phyloP scores from a whole-genome alignment of 305 asterid species.

The Fraxinus albicans region DNA sequence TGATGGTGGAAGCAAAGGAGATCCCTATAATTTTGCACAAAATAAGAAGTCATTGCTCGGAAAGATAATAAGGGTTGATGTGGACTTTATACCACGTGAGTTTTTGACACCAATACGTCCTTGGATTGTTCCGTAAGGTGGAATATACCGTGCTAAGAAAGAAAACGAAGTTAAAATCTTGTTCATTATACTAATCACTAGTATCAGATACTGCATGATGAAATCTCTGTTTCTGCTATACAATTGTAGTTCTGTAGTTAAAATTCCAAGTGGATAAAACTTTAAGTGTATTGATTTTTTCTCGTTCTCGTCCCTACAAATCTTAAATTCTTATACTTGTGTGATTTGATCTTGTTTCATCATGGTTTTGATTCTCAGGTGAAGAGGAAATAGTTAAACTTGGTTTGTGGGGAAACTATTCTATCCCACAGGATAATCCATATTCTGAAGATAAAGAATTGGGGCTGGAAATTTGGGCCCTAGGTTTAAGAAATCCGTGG shows the following conservation, averaged over 20 bases:
- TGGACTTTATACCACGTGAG: slow-evolving; percentile 76
- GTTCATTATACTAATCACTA: not conserved
- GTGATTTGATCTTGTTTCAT: not conserved
- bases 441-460: slow-evolving; percentile 53
- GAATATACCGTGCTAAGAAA: not conserved
- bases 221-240: not conserved
- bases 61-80: slow-evolving; percentile 80
- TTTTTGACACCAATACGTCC: not conserved
- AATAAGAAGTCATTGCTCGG: slow-evolving; percentile 88
- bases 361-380: slow-evolving; percentile 40
- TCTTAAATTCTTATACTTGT: not conserved
- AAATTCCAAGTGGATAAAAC: not conserved
- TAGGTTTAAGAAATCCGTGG: slow-evolving; percentile 89
- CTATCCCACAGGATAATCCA: slow-evolving; percentile 79
- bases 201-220: not conserved
- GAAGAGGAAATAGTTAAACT: slow-evolving; percentile 51
- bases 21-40: slow-evolving; percentile 79
- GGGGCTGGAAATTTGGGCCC: slow-evolving; percentile 82
- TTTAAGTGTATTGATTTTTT: not conserved
- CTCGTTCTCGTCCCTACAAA: not conserved
- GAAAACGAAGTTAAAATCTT: not conserved
- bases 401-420: slow-evolving; percentile 80
- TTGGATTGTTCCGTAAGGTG: not conserved
- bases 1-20: slow-evolving; percentile 86
- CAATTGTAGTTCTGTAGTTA: not conserved